Evolutionary conservation across 1,284 basidiomycete genomes (phyloP), one percentile per base, ranked within the genome.

Genomic region (Stygiomarasmius scandens): DNA sequence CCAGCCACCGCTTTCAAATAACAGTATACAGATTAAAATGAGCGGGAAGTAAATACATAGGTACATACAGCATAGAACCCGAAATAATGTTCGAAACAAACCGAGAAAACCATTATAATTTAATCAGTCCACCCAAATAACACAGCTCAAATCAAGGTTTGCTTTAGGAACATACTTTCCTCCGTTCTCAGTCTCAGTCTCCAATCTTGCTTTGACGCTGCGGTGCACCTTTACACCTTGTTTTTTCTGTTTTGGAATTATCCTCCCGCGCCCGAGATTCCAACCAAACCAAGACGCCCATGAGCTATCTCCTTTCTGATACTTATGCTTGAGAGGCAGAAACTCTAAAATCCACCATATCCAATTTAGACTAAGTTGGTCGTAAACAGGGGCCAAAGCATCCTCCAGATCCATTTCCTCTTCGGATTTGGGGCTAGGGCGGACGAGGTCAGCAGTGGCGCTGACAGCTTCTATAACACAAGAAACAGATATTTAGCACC

Each of bases 301-400:
- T 29, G 63, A 58, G 44, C 65, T 58, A 52, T 71, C 64, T 22
- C 56, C 50, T 29, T 63, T 58, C 60, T 73, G 73, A 55, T 64
- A 59, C 24, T 66, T 61, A 20, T 70, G 63, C 50, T 61, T 59
- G 53, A 73, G 63, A n/a, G 74, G 71, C 19, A 69, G 32, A 2
- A 70, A 8, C 58, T 81, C 79, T 45, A 81, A 65, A 38, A 75
- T 58, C 79, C 78, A 79, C 79, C 80, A 81, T 24, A 29, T 60
- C 53, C 61, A 67, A 47, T 66, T 64, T 22, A 71, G 48, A 11
- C 66, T 52, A 25, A 84, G 70, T 64, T 79, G 70, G 63, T 83
- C 82, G 61, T 78, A 79, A 4, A 77, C 66, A 2, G 73, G 71
- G 41, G 71, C 71, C 27, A 77, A 58, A 34, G 75, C 73, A 64